Evolutionary conservation across 768 basidiomycete species (phyloP).

Genomic region (Trametes maxima): DNA sequence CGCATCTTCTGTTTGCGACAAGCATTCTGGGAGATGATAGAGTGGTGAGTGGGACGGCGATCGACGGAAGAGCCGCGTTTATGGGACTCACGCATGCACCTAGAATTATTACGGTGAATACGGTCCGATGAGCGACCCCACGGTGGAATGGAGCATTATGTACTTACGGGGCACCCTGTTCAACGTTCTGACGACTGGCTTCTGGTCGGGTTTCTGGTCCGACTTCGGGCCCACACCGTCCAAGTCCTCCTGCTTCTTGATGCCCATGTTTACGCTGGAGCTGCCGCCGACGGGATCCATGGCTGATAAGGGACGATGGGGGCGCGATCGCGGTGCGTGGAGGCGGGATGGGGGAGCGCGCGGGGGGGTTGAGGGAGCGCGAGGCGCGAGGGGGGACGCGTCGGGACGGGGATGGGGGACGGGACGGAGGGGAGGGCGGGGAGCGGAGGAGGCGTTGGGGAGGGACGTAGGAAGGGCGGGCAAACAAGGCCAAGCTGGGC

Average conservation of each 20-base stretch:
- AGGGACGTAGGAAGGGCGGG: slow-evolving; percentile 1
- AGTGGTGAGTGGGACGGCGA: slow-evolving; percentile 2
- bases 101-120: slow-evolving; percentile 36
- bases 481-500: slow-evolving; percentile 28
- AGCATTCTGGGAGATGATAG: slow-evolving; percentile 65
- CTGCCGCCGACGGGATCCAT: slow-evolving; percentile 31
- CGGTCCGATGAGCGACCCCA: slow-evolving; percentile 18
- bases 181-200: slow-evolving; percentile 74
- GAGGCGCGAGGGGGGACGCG: slow-evolving; percentile 8
- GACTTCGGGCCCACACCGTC: slow-evolving; percentile 48
- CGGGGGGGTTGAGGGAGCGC: slow-evolving; percentile 4
- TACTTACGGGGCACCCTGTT: slow-evolving; percentile 86
- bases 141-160: slow-evolving; percentile 22
- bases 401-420: slow-evolving; percentile 11
- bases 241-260: slow-evolving; percentile 65
- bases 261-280: slow-evolving; percentile 24
- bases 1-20: slow-evolving; percentile 98
- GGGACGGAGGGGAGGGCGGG: slow-evolving; percentile 7
- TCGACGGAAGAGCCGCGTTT: slow-evolving; percentile 2
- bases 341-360: background rate
- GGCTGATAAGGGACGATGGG: slow-evolving; percentile 9
- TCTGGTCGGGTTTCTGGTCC: slow-evolving; percentile 62
- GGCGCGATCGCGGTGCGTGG: slow-evolving; percentile 5
- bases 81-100: slow-evolving; percentile 74
- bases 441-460: slow-evolving; percentile 3